phyloP scores from a whole-genome alignment of 2,329 filamentous ascomycete genomes.

The Fusarium subtropicale region DNA sequence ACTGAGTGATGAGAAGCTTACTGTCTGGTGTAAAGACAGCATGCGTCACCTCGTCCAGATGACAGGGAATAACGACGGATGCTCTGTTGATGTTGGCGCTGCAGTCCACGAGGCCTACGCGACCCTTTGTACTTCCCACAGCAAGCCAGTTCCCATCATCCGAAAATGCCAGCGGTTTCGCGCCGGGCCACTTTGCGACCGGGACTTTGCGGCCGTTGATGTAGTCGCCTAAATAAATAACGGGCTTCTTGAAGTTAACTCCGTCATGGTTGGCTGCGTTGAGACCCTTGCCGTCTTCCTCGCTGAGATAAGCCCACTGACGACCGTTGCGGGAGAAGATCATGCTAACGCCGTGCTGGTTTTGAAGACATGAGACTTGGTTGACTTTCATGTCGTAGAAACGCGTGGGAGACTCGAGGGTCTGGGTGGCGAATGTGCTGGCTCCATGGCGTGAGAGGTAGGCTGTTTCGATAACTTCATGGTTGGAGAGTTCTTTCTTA shows the following conservation, averaged over 20 bases:
- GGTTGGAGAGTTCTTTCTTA: conserved; percentile 45
- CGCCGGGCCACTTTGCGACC: conserved; percentile 39
- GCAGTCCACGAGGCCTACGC: conserved; percentile 43
- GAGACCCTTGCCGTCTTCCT: conserved; percentile 43
- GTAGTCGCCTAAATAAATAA: conserved; percentile 43
- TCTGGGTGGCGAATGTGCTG: conserved; percentile 41
- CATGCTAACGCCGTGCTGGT: conserved; percentile 46
- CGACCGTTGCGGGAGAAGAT: conserved; percentile 37
- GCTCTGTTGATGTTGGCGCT: conserved; percentile 27
- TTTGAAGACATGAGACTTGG: conserved; percentile 34
- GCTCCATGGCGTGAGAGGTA: conserved; percentile 37
- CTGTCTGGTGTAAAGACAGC: conserved; percentile 46
- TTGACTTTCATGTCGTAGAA: conserved; percentile 43
- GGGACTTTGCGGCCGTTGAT: conserved; percentile 38
- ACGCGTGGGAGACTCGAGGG: conserved; percentile 43
- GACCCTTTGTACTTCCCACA: conserved; percentile 37
- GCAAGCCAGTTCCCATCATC: conserved; percentile 42
- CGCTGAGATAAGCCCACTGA: conserved; percentile 44
- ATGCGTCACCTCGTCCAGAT: conserved; percentile 45
- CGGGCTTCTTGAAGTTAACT: conserved; percentile 39
- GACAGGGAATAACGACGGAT: conserved; percentile 36
- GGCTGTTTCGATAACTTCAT: conserved; percentile 42
- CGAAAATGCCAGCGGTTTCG: conserved; percentile 44
- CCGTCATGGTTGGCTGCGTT: conserved; percentile 40
- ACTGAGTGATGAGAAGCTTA: conserved; percentile 42